phyloP scores from a whole-genome alignment of 768 basidiomycete species.

The Asterophora lycoperdoides region DNA sequence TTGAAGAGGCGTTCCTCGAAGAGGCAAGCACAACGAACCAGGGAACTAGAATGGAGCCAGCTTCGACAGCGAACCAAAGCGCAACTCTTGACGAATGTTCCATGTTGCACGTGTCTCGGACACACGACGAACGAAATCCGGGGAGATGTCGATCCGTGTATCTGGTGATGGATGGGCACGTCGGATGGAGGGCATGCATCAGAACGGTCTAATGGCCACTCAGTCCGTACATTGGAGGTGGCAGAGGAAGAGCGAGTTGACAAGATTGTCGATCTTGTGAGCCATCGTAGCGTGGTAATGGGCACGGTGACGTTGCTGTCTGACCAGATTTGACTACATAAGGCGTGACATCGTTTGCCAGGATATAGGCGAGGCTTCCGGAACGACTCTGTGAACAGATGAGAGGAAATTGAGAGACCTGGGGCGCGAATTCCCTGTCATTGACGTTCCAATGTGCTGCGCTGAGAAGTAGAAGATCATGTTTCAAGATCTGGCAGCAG shows the following conservation, averaged over 20 bases:
- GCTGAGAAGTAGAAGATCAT: neutral
- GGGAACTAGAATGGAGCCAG: neutral
- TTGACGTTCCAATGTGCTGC: neutral
- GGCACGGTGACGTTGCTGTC: slow-evolving; percentile 4
- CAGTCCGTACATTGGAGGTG: neutral
- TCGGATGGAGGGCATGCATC: neutral
- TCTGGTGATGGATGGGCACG: neutral
- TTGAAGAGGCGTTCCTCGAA: slow-evolving; percentile 1
- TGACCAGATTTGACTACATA: neutral
- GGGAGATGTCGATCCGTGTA: slow-evolving; percentile 3
- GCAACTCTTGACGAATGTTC: neutral
- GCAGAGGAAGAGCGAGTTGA: neutral
- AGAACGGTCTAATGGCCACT: neutral
- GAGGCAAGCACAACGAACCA: slow-evolving; percentile 1
- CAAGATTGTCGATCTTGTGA: neutral
- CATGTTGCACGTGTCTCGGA: neutral
- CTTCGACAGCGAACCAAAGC: neutral
- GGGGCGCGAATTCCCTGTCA: neutral
- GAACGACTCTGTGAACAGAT: neutral
- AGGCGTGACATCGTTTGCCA: no score
- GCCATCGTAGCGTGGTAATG: neutral
- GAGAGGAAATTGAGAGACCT: neutral
- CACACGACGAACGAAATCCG: neutral
- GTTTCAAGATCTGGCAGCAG: neutral
- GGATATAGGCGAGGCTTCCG: neutral